Base-by-base conservation (phyloP, 495 filamentous ascomycete species). In the Aspergillus kassunensis region DNA sequence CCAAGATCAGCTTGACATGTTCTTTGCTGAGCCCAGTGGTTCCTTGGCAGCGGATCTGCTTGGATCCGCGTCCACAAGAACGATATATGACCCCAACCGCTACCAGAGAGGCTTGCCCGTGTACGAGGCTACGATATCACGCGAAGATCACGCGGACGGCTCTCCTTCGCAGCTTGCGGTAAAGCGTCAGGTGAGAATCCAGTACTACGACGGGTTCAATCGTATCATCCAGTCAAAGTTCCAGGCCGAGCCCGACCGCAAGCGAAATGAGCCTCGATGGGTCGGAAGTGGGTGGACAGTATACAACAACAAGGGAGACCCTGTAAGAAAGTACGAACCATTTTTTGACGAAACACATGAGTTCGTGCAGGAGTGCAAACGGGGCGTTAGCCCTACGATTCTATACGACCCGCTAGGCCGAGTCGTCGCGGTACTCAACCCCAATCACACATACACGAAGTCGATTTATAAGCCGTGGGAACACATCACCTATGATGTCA, bases 1-100 rank as follows among this genome's bases (percentile, higher is more conserved):
- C 4, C 6, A 41, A 7, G 55, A 51, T 3, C 45, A 55, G 4
- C 21, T 46, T 6, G 19, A 48, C 10, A 6, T 4, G 4, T 36
- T 48, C 18, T 23, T 36, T 15, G 4, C 5, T 6, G 31, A 18
- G 30, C 48, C 18, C 21, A 55, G 4, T 31, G 66, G 7, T 53
- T 10, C 44, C 0, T 36, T 36, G 2, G 30, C 44, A 8, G 11
- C 56, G n/a, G 58, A 69, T 43, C 48, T 66, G 7, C 13, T 62
- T 2, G 50, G 37, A 1, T 7, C 6, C 1, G 42, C 51, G 16
- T 21, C 29, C 18, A 39, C 29, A 6, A 29, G 44, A 12, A 37
- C 21, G 4, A 48, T 48, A 3, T 37, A 48, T 18, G 30, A 48
- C 7, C 31, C 27, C 15, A 30, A 19, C 1, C 18, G 51, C 3